Evolutionary conservation across 768 basidiomycete genomes (phyloP).

Genomic region (Psilocybe azurescens): DNA sequence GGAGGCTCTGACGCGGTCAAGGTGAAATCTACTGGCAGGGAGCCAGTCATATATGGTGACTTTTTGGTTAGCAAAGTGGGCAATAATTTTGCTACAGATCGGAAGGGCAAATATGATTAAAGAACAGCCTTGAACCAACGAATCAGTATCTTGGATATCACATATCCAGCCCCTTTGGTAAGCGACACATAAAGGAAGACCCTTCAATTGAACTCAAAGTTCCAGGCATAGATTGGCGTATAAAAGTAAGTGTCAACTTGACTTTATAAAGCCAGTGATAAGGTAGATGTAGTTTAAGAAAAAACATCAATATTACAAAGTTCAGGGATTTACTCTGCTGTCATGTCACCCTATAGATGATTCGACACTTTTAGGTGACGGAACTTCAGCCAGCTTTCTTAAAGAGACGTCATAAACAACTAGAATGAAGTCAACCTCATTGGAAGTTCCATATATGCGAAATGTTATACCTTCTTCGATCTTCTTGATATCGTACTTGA

Average conservation of each 20-base stretch:
- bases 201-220: too few relatives aligned
- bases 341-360: too few relatives aligned
- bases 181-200: too few relatives aligned
- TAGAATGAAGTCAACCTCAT: constrained; percentile 28
- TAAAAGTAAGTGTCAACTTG: too few relatives aligned
- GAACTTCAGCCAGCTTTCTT: constrained; percentile 54
- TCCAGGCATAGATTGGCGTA: too few relatives aligned
- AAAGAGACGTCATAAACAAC: constrained; percentile 89
- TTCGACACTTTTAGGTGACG: not conserved
- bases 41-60: constrained; percentile 75
- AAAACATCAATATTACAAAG: too few relatives aligned
- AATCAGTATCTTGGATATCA: too few relatives aligned
- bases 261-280: too few relatives aligned
- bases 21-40: constrained; percentile 32
- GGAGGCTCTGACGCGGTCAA: constrained; percentile 24
- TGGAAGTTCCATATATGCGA: not conserved
- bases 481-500: constrained; percentile 89
- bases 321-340: too few relatives aligned
- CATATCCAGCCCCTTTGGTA: too few relatives aligned
- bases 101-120: constrained; percentile 43
- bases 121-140: too few relatives aligned
- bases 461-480: constrained; percentile 76
- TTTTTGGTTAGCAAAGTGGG: constrained; percentile 78
- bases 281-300: too few relatives aligned
- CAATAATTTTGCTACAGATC: constrained; percentile 62